Evolutionary conservation across 495 filamentous ascomycete genomes (phyloP).

Genomic region (Penicillium arizonense): DNA sequence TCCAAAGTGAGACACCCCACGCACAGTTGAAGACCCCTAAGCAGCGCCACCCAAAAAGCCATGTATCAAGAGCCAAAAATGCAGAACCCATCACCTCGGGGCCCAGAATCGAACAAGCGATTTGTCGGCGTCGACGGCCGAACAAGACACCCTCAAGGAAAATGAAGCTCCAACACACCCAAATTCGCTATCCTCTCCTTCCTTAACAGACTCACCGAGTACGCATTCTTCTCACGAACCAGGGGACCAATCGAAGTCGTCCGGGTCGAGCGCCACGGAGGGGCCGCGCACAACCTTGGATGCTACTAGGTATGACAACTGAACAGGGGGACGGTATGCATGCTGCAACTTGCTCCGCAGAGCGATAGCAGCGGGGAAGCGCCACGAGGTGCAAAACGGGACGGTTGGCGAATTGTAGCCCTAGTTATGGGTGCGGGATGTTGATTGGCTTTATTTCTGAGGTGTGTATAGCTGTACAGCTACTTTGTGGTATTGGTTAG

Average conservation of each 20-base stretch:
- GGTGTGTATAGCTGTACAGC: no score
- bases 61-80: no score
- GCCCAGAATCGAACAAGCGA: neutral
- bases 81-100: no score
- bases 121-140: neutral
- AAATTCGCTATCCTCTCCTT: neutral
- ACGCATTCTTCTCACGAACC: neutral
- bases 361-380: neutral
- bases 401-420: neutral
- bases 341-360: neutral
- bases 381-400: neutral
- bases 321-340: neutral
- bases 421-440: neutral
- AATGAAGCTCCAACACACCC: neutral
- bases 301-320: neutral
- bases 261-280: neutral
- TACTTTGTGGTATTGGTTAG: neutral
- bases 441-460: neutral
- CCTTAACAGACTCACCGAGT: neutral
- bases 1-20: no score
- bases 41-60: no score
- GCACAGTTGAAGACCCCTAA: no score
- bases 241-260: neutral
- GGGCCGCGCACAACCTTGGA: neutral
- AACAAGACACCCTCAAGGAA: neutral